Base-by-base conservation (phyloP, 108 stramenopile genomes). In the Conticribra weissflogii region DNA sequence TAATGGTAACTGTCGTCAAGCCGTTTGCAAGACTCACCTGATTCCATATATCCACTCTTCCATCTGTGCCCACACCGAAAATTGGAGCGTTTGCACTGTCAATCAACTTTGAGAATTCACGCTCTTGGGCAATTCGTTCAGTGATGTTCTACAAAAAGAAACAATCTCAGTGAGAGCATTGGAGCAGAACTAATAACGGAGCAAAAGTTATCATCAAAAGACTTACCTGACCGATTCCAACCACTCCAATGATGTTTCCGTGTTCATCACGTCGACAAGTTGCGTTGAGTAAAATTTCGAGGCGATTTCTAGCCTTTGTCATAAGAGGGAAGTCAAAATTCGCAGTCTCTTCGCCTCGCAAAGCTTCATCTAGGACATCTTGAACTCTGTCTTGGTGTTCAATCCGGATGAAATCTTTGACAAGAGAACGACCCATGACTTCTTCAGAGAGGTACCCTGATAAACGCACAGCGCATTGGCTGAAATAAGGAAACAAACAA, bases 81-180 rank as follows among this genome's bases (percentile, higher is more conserved):
- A 93, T 89, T 2, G 92, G 92, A 15, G 89, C 92, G 64, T 93
- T 93, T 0, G 89, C 89, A 15, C 84, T 82, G 46, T 93, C 92
- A 59, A 90, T 88, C 12, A 93, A 65, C 58, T 89, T 85, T 8
- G 85, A 63, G 33, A 88, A 75, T 65, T 89, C 91, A 47, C 80
- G 33, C 33, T 77, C 76, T 52, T 77, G 76, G 1, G 76, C 76
- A 64, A 77, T 71, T 19, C 76, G 76, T 49, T 86, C 91, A 17
- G 91, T 92, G 34, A 92, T 86, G 68, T 91, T n/a, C n/a, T n/a
- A n/a, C n/a, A n/a, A n/a, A n/a, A n/a, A n/a, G n/a, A n/a, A n/a
- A n/a, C n/a, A n/a, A n/a, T n/a, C n/a, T n/a, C n/a, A n/a, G n/a
- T n/a, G n/a, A n/a, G n/a, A n/a, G n/a, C n/a, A n/a, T n/a, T n/a